Evolutionary conservation across 129 eudicot genomes (phyloP).

Genomic region (Lactuca saligna): DNA sequence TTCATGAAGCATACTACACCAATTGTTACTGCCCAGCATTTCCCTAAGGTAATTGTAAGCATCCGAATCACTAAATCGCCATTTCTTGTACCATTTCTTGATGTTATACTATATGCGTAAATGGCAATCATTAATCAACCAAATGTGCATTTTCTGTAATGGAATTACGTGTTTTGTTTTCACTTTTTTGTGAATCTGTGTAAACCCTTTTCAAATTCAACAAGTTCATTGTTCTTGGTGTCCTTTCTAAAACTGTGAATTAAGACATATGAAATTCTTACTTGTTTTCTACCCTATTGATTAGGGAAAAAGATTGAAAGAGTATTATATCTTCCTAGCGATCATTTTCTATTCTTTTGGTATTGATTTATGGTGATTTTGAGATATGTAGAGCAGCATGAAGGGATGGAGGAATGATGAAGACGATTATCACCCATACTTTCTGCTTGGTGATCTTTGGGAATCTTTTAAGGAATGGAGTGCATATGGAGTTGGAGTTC

Average conservation of each 20-base stretch:
- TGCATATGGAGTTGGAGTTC: constrained; percentile 97
- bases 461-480: constrained; percentile 95
- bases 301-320: neutral
- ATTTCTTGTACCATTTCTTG: constrained; percentile 2
- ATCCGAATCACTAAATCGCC: neutral
- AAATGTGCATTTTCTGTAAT: neutral
- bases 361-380: constrained; percentile 4
- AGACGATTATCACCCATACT: constrained; percentile 56
- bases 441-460: constrained; percentile 93
- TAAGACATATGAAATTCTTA: neutral
- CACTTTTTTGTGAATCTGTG: neutral
- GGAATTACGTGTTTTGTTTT: neutral
- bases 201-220: neutral
- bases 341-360: neutral
- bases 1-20: constrained; percentile 39
- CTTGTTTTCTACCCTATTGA: neutral
- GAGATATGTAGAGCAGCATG: constrained; percentile 58
- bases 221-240: neutral
- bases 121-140: neutral
- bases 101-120: neutral
- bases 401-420: constrained; percentile 54
- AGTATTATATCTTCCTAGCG: too few relatives aligned
- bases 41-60: constrained; percentile 27
- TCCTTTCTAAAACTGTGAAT: neutral
- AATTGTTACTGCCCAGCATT: constrained; percentile 37